A percentile compares a stretch with the other conserved stretches of the same genome.
Evolutionary conservation across 345 rosid species (phyloP).

Genomic region (Arabidopsis thaliana): TAIR10.1 NC_003074.8:18424501-18425000

Average conservation of each 20-base stretch:
- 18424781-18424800: not conserved
- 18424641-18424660: slow-evolving; percentile 46
- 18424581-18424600: not conserved
- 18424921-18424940: slow-evolving; percentile 1
- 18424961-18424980: slow-evolving; percentile 77
- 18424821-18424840: not conserved
- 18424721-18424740: slow-evolving; percentile 47
- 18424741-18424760: slow-evolving; percentile 48
- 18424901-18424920: slow-evolving; percentile 10
- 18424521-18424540: slow-evolving; percentile 97
- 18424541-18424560: slow-evolving; percentile 93
- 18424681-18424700: slow-evolving; percentile 48
- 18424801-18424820: slow-evolving; percentile 11
- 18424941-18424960: slow-evolving; percentile 55
- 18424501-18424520: slow-evolving; percentile 63
- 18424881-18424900: slow-evolving; percentile 3
- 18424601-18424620: slow-evolving; percentile 1
- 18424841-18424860: slow-evolving; percentile 20
- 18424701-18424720: slow-evolving; percentile 46
- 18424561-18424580: slow-evolving; percentile 76
- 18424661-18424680: slow-evolving; percentile 45
- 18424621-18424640: slow-evolving; percentile 1
- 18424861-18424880: not conserved
- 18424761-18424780: slow-evolving; percentile 30
- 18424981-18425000: slow-evolving; percentile 48